A percentile compares a stretch with the other conserved stretches of the same genome.
phyloP scores from a whole-genome alignment of 2,329 filamentous ascomycete genomes.

The Alternaria burnsii region DNA sequence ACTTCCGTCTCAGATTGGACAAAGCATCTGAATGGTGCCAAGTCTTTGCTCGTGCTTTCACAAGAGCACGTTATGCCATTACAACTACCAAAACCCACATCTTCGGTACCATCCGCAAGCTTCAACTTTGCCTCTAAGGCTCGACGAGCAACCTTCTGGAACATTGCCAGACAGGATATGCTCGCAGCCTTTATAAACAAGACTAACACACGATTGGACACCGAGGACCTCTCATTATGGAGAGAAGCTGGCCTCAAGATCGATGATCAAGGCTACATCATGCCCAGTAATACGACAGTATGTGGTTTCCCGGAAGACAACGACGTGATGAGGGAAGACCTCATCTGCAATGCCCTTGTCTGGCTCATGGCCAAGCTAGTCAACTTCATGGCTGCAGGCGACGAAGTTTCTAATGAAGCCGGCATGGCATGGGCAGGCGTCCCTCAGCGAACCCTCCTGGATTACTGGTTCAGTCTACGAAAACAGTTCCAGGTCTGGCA shows the following conservation, averaged over 20 bases:
- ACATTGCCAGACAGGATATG: constrained; percentile 72
- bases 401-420: constrained; percentile 56
- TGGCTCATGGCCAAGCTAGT: constrained; percentile 73
- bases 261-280: constrained; percentile 62
- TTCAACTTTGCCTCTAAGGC: constrained; percentile 59
- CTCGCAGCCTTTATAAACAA: constrained; percentile 71
- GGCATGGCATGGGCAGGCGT: constrained; percentile 55
- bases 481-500: constrained; percentile 68
- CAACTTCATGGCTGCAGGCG: constrained; percentile 69
- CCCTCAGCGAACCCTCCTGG: constrained; percentile 60
- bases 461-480: constrained; percentile 64
- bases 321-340: constrained; percentile 67
- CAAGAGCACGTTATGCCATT: constrained; percentile 60
- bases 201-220: constrained; percentile 67
- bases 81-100: constrained; percentile 53
- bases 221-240: constrained; percentile 70
- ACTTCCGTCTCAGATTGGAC: constrained; percentile 70
- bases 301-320: constrained; percentile 55
- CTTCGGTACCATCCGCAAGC: constrained; percentile 35
- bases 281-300: constrained; percentile 54
- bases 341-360: constrained; percentile 69
- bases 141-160: constrained; percentile 71
- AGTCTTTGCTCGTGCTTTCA: constrained; percentile 66
- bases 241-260: constrained; percentile 69
- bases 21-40: constrained; percentile 71